Evolutionary conservation across 768 basidiomycete genomes (phyloP).

Genomic region (Trametes gibbosa): DNA sequence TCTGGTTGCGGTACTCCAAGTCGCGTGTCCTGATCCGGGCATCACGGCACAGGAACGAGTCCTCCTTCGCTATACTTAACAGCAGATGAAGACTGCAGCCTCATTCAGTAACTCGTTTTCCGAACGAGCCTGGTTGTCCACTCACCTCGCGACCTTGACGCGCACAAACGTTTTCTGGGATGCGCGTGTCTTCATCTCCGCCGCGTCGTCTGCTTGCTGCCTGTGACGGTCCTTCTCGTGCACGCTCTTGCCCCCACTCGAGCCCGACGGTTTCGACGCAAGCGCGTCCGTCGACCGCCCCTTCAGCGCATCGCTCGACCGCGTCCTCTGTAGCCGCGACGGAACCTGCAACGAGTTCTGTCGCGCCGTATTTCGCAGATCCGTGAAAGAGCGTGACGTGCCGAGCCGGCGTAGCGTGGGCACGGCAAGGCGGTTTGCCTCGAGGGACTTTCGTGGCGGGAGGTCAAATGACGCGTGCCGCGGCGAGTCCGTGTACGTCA

Average conservation of each 20-base stretch:
- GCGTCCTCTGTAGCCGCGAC: constrained; percentile 34
- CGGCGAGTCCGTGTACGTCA: constrained; percentile 19
- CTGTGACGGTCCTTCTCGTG: constrained; percentile 1
- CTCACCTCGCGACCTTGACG: constrained; percentile 70
- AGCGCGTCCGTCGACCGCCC: constrained; percentile 35
- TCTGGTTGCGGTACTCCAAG: constrained; percentile 79
- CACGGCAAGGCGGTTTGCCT: constrained; percentile 32
- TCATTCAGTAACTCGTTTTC: constrained; percentile 12
- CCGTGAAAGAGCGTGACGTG: constrained; percentile 68
- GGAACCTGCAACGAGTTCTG: constrained; percentile 28
- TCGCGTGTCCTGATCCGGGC: constrained; percentile 77
- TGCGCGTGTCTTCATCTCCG: constrained; percentile 81
- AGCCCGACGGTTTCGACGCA: constrained; percentile 12
- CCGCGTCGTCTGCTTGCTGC: constrained; percentile 50
- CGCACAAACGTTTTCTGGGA: constrained; percentile 80
- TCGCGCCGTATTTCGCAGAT: constrained; percentile 48
- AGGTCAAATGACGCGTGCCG: constrained; percentile 23
- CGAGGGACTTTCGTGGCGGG: constrained; percentile 31
- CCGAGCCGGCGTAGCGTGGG: constrained; percentile 51
- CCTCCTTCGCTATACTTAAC: constrained; percentile 76
- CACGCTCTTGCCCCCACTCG: constrained; percentile 4
- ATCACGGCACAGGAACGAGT: constrained; percentile 81
- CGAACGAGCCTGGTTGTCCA: constrained; percentile 1
- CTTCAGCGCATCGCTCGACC: constrained; percentile 23
- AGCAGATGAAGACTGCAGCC: constrained; percentile 59